Percentiles rank a stretch among this genome's conserved stretches.
Conservation (phyloP, 352 stramenopile genomes). For the Phytopythium delawarense region DNA sequence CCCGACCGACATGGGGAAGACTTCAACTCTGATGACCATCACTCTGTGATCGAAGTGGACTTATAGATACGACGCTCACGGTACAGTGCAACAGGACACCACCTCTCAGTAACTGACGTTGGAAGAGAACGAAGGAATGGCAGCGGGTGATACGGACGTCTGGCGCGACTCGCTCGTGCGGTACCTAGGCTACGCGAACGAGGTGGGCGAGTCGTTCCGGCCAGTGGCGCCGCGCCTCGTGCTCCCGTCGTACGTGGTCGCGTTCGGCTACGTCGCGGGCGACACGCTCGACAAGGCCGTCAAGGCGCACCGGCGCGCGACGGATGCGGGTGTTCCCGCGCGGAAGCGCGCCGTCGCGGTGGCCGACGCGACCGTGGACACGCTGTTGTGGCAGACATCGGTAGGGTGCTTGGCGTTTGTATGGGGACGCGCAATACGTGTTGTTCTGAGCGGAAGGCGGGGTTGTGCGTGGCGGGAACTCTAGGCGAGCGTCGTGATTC, state of each 20-base stretch:
- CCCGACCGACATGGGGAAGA: neutral
- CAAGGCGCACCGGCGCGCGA: slow-evolving; percentile 31
- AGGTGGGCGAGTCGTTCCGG: slow-evolving; percentile 85
- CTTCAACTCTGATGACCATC: neutral
- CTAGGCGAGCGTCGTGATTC: slow-evolving; percentile 74
- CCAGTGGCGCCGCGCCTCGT: slow-evolving; percentile 71
- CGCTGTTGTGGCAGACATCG: slow-evolving; percentile 80
- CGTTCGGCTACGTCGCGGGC: slow-evolving; percentile 81
- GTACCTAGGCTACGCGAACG: slow-evolving; percentile 88
- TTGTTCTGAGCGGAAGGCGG: neutral
- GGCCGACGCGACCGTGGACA: slow-evolving; percentile 49
- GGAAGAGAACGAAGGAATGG: neutral
- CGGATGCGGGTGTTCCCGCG: slow-evolving; percentile 15
- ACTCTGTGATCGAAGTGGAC: neutral
- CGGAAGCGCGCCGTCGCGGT: slow-evolving; percentile 31
- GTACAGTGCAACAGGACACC: neutral
- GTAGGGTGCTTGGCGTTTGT: slow-evolving; percentile 9
- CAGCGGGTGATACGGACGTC: slow-evolving; percentile 38
- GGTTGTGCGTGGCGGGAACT: neutral
- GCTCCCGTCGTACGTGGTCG: slow-evolving; percentile 69
- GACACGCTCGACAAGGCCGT: slow-evolving; percentile 80
- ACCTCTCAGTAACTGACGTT: no score
- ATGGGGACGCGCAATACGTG: neutral
- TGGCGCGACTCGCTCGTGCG: slow-evolving; percentile 85
- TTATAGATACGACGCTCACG: slow-evolving; percentile 6